phyloP scores from a whole-genome alignment of 2,329 filamentous ascomycete genomes.

The Fusarium heterosporum region DNA sequence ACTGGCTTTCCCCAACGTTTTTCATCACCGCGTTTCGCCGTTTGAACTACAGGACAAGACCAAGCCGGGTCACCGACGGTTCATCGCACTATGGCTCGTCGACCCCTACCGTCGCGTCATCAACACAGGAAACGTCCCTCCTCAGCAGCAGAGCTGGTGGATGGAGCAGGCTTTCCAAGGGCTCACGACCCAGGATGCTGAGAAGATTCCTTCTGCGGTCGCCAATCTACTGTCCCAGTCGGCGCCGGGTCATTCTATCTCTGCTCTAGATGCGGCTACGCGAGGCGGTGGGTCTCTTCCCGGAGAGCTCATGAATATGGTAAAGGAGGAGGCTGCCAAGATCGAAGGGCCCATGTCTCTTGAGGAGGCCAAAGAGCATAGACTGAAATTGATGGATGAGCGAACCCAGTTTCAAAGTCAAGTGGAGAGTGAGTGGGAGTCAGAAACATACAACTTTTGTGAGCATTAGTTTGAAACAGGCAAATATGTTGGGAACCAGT shows the following conservation, averaged over 20 bases:
- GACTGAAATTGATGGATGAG: conserved; percentile 29
- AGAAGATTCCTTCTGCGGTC: neutral
- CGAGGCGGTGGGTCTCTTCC: conserved; percentile 1
- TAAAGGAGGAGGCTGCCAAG: neutral
- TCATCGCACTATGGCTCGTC: conserved; percentile 65
- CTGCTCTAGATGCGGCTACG: conserved; percentile 2
- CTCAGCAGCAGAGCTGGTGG: conserved; percentile 52
- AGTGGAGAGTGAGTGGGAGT: neutral
- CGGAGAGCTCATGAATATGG: conserved; percentile 25
- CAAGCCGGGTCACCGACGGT: conserved; percentile 63
- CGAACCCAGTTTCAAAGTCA: neutral
- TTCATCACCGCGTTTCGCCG: conserved; percentile 42
- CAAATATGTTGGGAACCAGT: neutral
- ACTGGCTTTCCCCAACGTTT: conserved; percentile 38
- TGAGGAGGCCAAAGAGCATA: conserved; percentile 31
- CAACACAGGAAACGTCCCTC: conserved; percentile 51
- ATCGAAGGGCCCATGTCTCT: conserved; percentile 23
- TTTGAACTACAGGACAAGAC: conserved; percentile 61
- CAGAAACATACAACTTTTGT: conserved; percentile 20
- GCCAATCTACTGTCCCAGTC: conserved; percentile 5
- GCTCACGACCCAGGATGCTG: neutral
- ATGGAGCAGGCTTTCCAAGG: conserved; percentile 22
- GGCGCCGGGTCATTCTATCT: neutral
- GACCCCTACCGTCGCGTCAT: conserved; percentile 59
- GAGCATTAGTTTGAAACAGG: conserved; percentile 27